Evolutionary conservation across 106 monocot genomes (phyloP), one percentile per base, ranked within the genome.

Genomic region (Posidonia australis): DNA sequence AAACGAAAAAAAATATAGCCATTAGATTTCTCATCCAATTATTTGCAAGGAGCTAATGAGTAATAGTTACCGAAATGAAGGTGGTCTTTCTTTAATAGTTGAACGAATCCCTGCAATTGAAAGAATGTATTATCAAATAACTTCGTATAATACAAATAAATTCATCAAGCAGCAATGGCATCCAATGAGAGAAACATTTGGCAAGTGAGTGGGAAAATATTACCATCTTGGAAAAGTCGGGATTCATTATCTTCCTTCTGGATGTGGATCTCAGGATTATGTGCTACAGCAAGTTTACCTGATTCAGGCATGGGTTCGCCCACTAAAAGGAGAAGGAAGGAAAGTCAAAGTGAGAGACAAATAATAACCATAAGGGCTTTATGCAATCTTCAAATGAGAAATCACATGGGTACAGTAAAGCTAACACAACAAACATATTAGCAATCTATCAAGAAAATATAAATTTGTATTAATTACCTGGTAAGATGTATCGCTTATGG

Each of bases 401-500:
- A 56, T 3, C 27, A 12, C 13, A 58, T 11, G 10, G 6, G 1
- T 54, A 19, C 22, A 3, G 67, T n/a, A 21, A 41, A 70, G 23
- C 59, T n/a, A 22, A 13, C 13, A 26, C 16, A 28, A 14, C 24
- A 55, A 13, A 55, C 0, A 54, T 11, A 12, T 55, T 16, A 31
- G 1, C 9, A 2, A 58, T 58, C 16, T 26, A 29, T 0, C 5
- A 23, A 46, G 16, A 26, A 46, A 13, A 64, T 44, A 6, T 13
- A 24, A 16, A 44, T 9, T 30, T 43, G 17, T 31, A 28, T 48
- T 47, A 44, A 69, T 68, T 73, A 74, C 94, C 87, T 78, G 79
- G 90, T 67, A 87, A 72, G 28, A 80, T 79, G 44, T 98, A 98
- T 60, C 76, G 83, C 74, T 84, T 98, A 75, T 96, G 87, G 55